Evolutionary conservation across 2,329 filamentous ascomycete species (phyloP), one percentile per base, ranked within the genome.

Genomic region (Clarireedia hainanense): DNA sequence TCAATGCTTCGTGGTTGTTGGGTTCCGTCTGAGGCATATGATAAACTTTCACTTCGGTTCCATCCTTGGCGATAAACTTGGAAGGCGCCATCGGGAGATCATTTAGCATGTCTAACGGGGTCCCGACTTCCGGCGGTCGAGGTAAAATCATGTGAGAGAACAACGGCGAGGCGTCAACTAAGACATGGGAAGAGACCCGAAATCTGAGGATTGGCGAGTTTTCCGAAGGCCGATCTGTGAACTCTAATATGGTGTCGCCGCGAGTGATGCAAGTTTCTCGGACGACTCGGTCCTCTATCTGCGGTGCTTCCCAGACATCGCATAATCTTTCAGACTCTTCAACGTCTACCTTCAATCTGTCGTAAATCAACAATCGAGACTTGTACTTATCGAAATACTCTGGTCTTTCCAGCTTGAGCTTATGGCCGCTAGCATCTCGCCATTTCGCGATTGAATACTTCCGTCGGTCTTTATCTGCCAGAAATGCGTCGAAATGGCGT

Each of bases 171-270:
- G 74, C 74, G 64, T 79, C 75, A 3, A 75, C 72, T 14, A 80
- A 65, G 65, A 77, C 71, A 59, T 75, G 71, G 1, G 77, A 79
- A 0, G 76, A 78, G 5, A 81, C 77, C 5, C 76, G 72, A 53
- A 80, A 81, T 5, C 76, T 72, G 10, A 77, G 61, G 1, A 74
- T 72, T 0, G 76, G 75, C 48, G 66, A 55, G 10, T 57, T 58
- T 40, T 73, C 71, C 6, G 67, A 65, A 1, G 63, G 67, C 0
- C 67, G 62, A 58, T 80, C 78, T 53, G 74, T 70, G 58, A 80
- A 81, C 57, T 80, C 78, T 34, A 81, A 70, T 26, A 81, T 71
- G 2, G 72, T 72, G 57, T 80, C 77, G 6, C 79, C 78, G 1
- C 70, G 69, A 0, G 73, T 70, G 51, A 80, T 76, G 37, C 68